phyloP scores from a whole-genome alignment of 202 grass and related monocot genomes.

The Eragrostis tef region DNA sequence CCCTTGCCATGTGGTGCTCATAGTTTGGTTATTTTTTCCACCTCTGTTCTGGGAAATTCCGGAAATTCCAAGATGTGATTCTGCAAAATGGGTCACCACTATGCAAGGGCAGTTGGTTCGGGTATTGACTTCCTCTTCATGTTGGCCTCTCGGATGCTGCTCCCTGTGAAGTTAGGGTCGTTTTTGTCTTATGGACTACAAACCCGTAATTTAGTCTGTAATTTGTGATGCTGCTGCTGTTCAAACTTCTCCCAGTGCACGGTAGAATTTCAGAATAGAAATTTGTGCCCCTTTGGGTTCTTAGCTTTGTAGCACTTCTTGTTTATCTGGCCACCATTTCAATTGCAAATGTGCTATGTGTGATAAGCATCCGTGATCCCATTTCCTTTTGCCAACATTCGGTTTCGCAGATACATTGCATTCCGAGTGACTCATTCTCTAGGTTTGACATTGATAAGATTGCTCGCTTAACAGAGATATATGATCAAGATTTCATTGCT shows the following conservation, averaged over 20 bases:
- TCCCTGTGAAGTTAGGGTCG: conserved; percentile 45
- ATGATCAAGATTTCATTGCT: too few species aligned
- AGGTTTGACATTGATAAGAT: too few species aligned
- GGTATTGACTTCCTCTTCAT: conserved; percentile 92
- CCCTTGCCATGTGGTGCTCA: conserved; percentile 95
- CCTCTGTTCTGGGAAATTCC: conserved; percentile 17
- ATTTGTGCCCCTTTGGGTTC: conserved; percentile 40
- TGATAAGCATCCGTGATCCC: background rate
- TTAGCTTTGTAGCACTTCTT: conserved; percentile 36
- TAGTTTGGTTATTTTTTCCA: conserved; percentile 36
- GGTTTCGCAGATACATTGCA: background rate
- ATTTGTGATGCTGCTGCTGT: conserved; percentile 35
- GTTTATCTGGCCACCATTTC: conserved; percentile 30
- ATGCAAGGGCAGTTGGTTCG: conserved; percentile 98
- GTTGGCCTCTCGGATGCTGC: conserved; percentile 54
- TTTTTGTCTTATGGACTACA: conserved; percentile 51
- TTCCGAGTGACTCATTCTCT: too few species aligned
- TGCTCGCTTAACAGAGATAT: too few species aligned
- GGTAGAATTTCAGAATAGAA: conserved; percentile 40
- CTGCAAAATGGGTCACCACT: conserved; percentile 61
- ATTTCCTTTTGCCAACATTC: background rate
- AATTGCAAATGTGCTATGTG: conserved; percentile 37
- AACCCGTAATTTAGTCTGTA: conserved; percentile 50
- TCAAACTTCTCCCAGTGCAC: conserved; percentile 35
- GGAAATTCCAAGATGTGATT: conserved; percentile 40